Base-by-base conservation (phyloP, 164 flowering plant genomes). In the Umbellularia californica region DNA sequence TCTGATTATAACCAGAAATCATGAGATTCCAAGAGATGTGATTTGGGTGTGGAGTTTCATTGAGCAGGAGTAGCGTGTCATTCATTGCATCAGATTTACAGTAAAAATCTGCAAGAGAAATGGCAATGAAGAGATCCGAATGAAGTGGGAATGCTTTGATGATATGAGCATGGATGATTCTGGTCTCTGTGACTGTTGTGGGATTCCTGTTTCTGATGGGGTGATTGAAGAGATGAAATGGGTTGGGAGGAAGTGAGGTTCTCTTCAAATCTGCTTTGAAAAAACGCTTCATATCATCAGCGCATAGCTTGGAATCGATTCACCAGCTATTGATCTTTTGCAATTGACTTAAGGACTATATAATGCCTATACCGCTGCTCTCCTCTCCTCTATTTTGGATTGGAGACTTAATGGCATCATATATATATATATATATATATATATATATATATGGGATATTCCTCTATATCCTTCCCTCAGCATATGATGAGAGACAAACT, bases 11-110 rank as follows among this genome's bases (percentile, higher is more conserved):
- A 13, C 90, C 92, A 1, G 92, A 84, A 72, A 90, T 81, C 78
- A 90, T 71, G 30, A 83, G 78, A 74, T 92, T 92, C 94, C 92
- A 90, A 23, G 93, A 83, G 72, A 85, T 63, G 62, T 65, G 25
- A 75, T 77, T 77, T 73, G 77, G 76, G 15, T 75, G 55, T 66
- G 76, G 72, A 30, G 77, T 79, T 77, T 79, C 70, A 24, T 75
- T 74, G 5, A 79, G 72, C 74, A 77, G 5, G 50, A 72, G 78
- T n/a, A 70, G 52, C 51, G 97, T 92, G 74, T 81, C 58, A 11
- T 10, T 77, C 75, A 83, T 78, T 7, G 80, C 77, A 23, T 72
- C 68, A 1, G 79, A 84, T 76, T 85, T 84, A 28, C 80, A 82
- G 47, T 90, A 92, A 50, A 72, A 70, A 68, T 82, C 82, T 0